These are phyloP conservation scores for Ceratobasidium papillatum DNA, from an alignment of 1,284 basidiomycete species.

Conservation along the genomic window DNA sequence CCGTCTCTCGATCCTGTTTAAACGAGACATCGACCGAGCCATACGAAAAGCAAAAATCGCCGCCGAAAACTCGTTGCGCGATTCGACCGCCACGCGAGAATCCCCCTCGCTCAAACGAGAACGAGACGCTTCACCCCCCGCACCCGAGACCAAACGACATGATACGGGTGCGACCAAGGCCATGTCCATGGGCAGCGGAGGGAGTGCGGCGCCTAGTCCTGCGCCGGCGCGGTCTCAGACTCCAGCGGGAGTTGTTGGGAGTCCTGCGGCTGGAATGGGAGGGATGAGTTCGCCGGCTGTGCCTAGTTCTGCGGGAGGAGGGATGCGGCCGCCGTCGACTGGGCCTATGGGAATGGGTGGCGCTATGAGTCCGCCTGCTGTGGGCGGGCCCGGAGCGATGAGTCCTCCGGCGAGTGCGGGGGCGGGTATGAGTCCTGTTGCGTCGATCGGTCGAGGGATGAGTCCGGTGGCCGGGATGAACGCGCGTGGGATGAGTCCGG, in stretches of 20 bases:
- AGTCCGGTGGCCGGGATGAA: slow-evolving; percentile 30
- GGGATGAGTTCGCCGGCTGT: slow-evolving; percentile 12
- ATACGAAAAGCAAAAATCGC: slow-evolving; percentile 31
- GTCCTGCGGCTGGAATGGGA: background rate
- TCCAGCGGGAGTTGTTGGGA: slow-evolving; percentile 14
- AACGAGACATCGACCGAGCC: slow-evolving; percentile 28
- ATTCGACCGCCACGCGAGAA: slow-evolving; percentile 22
- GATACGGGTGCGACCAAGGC: slow-evolving; percentile 30
- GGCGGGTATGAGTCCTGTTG: slow-evolving; percentile 22
- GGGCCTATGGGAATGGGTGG: background rate
- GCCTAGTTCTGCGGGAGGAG: background rate
- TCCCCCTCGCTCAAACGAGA: slow-evolving; percentile 38
- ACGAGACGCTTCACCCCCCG: slow-evolving; percentile 13
- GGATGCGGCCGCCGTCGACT: slow-evolving; percentile 9
- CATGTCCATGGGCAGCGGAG: slow-evolving; percentile 32
- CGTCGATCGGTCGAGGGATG: slow-evolving; percentile 14
- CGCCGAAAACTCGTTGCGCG: slow-evolving; percentile 29
- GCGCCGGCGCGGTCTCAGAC: slow-evolving; percentile 12
- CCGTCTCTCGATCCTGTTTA: slow-evolving; percentile 27
- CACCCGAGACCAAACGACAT: slow-evolving; percentile 23
- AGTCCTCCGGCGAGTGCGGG: slow-evolving; percentile 2
- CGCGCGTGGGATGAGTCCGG: slow-evolving; percentile 28
- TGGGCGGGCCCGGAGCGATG: background rate
- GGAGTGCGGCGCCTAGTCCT: slow-evolving; percentile 20
- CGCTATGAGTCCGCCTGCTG: slow-evolving; percentile 4